Evolutionary conservation across 2,329 filamentous ascomycete species (phyloP), one percentile per base, ranked within the genome.

Genomic region (Aspergillus sp.): DNA sequence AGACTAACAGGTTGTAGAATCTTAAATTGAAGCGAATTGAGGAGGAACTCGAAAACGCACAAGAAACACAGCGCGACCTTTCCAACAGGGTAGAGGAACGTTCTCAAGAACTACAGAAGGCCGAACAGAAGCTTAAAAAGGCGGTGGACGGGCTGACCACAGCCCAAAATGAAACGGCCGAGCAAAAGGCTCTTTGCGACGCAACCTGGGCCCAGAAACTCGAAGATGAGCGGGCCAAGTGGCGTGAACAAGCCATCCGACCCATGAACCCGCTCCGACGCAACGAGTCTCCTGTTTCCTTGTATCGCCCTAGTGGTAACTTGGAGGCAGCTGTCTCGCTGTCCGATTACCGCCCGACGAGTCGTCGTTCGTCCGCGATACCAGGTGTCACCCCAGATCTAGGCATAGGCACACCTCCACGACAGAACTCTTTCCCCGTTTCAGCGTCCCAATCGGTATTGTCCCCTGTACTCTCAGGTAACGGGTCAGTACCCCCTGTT

Each of bases 31-130:
- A 90, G 66, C 84, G 83, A 54, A 79, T 90, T 21, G 92, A 96
- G 71, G 90, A 96, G 64, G 92, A 98, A 64, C 76, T 96, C 6
- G 91, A 97, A 67, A 61, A 84, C 80, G 66, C 86, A 81, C 75
- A 73, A 60, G 76, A 75, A 53, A 61, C 64, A 4, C 70, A 75
- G 54, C 70, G 71, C 9, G 76, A 79, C n/a, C 60, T 77, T 24
- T 69, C 78, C 24, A 83, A 86, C 46, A 77, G 81, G 15, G 76
- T 96, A 3, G 85, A 86, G 61, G 82, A 83, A 58, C 83, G 84
- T n/a, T 81, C 87, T 21, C 83, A 88, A 63, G 82, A 88, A 60
- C 80, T 81, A 15, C 79, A 77, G 41, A 77, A 70, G 57, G 62
- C 77, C n/a, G 70, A 70, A n/a, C 71, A 75, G 43, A 76, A 70